These are phyloP conservation scores for Populus simonii DNA, from an alignment of 345 rosid genomes.

Conservation along the genomic window DNA sequence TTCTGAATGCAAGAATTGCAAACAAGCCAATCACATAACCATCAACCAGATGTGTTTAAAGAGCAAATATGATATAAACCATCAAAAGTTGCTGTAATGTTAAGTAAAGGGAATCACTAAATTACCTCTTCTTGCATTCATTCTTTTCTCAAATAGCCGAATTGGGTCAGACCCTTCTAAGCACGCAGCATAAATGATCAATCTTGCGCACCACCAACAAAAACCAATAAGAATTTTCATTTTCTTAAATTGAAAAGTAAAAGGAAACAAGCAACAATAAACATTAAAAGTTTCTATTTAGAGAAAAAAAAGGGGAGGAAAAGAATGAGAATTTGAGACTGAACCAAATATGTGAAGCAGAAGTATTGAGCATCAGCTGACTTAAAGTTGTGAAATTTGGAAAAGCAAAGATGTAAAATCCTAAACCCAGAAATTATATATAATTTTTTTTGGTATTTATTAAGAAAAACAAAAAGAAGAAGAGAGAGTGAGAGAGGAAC, in stretches of 20 bases:
- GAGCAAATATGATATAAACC: not conserved
- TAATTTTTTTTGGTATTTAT: not conserved
- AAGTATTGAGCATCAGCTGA: not conserved
- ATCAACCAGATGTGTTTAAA: not conserved
- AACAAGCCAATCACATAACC: slow-evolving; percentile 8
- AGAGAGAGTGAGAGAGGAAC: not conserved
- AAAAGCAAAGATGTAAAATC: not conserved
- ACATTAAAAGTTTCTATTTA: not conserved
- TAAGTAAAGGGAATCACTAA: not conserved
- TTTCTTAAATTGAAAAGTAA: too few relatives aligned
- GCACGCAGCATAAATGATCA: slow-evolving; percentile 77
- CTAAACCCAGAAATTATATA: not conserved
- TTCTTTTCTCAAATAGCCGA: slow-evolving; percentile 83
- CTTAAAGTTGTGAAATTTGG: not conserved
- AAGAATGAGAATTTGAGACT: too few relatives aligned
- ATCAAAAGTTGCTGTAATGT: not conserved
- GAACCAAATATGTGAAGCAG: not conserved
- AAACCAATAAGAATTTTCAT: not conserved
- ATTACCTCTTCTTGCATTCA: slow-evolving; percentile 82
- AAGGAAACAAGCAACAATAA: not conserved
- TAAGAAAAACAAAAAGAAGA: not conserved
- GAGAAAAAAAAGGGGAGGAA: not conserved
- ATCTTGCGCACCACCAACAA: slow-evolving; percentile 36
- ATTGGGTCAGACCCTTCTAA: slow-evolving; percentile 93
- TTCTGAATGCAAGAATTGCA: slow-evolving; percentile 41